Base-by-base conservation (phyloP, 2,329 filamentous ascomycete species). In the Aspergillus ruber region DNA sequence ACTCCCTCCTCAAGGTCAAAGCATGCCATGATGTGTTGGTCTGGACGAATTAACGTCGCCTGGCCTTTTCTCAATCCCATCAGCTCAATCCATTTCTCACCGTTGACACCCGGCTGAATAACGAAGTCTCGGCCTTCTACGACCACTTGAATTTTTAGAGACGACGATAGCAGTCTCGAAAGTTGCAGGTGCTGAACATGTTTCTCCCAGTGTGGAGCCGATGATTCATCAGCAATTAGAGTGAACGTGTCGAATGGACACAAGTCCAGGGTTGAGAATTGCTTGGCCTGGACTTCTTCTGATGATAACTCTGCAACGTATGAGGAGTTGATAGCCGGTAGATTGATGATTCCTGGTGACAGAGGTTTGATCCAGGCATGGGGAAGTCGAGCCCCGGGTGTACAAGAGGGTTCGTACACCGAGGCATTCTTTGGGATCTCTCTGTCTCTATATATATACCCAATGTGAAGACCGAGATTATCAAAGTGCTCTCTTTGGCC, bases 391-490 rank as follows among this genome's bases (percentile, higher is more conserved):
- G 69, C 72, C 0, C 72, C 71, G 0, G 59, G 45, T 0, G 60
- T 49, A 48, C 69, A 73, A n/a, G 63, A 64, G 2, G 68, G 62
- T 1, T 51, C 55, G 47, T 65, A 74, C 1, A 58, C 38, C 0
- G 70, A 74, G 1, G 69, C 70, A 50, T 69, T 61, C 0, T 56
- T 36, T 0, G 69, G 70, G 3, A 64, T 56, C 5, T 56, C 43
- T 1, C 47, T 56, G 12, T 58, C 55, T 2, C 69, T 69, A 49
- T 74, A 74, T 0, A 73, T 61, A 45, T 73, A 74, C 1, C 72
- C 71, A 44, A 74, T 71, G 43, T 74, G 72, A 6, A 74, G 58
- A 32, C 66, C 68, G 6, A 72, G 63, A 42, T 72, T 72, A 45
- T 73, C 67, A 44, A 74, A 73, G 48, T 74, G 71, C 27, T 73